Evolutionary conservation across 2,329 filamentous ascomycete species (phyloP), one percentile per base, ranked within the genome.

Genomic region (Trichoderma atroviride): DNA sequence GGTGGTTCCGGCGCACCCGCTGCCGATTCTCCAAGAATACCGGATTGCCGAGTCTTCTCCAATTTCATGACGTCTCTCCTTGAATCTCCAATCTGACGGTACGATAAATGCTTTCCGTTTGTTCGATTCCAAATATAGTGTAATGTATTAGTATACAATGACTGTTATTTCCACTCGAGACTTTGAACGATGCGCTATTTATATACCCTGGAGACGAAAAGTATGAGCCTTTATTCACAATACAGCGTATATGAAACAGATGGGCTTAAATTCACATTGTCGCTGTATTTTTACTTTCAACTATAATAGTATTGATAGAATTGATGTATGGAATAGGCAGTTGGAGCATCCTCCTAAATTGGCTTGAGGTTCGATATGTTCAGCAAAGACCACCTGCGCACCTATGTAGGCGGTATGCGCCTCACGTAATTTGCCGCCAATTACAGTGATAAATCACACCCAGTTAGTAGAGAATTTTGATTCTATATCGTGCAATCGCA

Each of bases 1-100:
- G 55, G 55, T 29, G 53, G 37, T 43, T 67, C 55, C 63, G 63
- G 63, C 61, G 16, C 27, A 52, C 29, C 63, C 63, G 63, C 55
- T 57, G 19, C 62, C 52, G 62, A 58, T 31, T 55, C 52, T 31
- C 50, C n/a, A 24, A 9, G 22, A n/a, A 56, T 66, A 50, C 63
- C 37, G 63, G 55, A 37, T 35, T 66, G 37, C 63, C 63, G 63
- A 58, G 50, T 22, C 13, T 52, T 35, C 47, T 62, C 31, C 43
- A n/a, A 52, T 24, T 24, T 33, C 29, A 62, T 22, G 47, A 24
- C 29, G 5, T 19, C 35, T 35, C 31, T 27, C 27, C 27, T 27
- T 27, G 27, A 27, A 27, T 27, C 27, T 27, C 27, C 27, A 27
- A 27, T 27, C 27, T 27, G 13, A 55, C 16, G 24, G 31, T 24